Evolutionary conservation across 768 basidiomycete species (phyloP).

Genomic region (Mycena polygramma): DNA sequence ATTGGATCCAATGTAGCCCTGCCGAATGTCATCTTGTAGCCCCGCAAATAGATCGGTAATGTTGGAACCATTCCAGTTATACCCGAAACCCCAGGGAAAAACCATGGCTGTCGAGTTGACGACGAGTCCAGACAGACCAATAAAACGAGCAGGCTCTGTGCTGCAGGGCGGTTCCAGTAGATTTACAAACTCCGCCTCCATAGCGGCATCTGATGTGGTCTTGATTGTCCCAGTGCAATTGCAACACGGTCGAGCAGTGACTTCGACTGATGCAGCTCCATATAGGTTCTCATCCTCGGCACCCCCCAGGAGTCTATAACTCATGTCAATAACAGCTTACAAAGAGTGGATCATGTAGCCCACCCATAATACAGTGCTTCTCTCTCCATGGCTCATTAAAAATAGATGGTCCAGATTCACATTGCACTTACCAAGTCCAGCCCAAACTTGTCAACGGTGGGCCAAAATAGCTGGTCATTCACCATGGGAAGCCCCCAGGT

Average conservation of each 20-base stretch:
- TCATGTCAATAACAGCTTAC: slow-evolving; percentile 2
- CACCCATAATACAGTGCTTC: neutral
- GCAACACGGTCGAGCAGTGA: slow-evolving; percentile 1
- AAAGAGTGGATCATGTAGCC: neutral
- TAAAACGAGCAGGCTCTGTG: neutral
- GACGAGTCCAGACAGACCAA: neutral
- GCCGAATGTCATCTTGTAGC: neutral
- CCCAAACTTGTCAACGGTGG: neutral
- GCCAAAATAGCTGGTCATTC: too few relatives aligned
- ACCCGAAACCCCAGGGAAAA: neutral
- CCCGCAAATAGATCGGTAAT: neutral
- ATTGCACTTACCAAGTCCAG: slow-evolving; percentile 5
- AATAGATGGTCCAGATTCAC: neutral
- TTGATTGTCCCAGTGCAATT: neutral
- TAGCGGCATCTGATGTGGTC: neutral
- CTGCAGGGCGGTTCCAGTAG: neutral
- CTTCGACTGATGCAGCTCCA: neutral
- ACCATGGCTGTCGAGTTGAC: neutral
- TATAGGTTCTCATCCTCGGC: neutral
- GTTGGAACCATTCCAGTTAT: neutral
- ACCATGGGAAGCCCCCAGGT: neutral
- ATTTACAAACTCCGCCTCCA: neutral
- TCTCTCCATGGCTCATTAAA: neutral
- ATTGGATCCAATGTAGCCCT: neutral
- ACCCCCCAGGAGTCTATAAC: neutral